Conservation (phyloP, 2,329 filamentous ascomycete genomes). For the Exophiala spinifera region DNA sequence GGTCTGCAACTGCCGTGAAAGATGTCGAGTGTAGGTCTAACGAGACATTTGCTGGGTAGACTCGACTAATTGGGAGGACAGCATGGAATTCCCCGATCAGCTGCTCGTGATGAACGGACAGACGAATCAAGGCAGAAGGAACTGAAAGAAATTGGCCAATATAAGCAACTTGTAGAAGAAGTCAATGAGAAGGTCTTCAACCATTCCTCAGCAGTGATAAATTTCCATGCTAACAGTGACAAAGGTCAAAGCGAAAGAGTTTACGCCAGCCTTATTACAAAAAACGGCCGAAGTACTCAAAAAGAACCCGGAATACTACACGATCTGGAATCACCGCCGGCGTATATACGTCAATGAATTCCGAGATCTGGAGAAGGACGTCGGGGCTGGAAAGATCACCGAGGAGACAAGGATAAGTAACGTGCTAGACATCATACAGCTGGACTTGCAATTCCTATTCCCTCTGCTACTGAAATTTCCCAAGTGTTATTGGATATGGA, state of each 20-base stretch:
- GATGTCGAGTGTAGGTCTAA: neutral
- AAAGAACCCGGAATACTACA: conserved; percentile 50
- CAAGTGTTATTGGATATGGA: conserved; percentile 99
- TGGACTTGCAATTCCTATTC: conserved; percentile 78
- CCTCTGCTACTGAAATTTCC: conserved; percentile 80
- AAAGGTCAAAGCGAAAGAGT: conserved; percentile 41
- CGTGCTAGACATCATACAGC: conserved; percentile 57
- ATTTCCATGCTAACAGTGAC: neutral
- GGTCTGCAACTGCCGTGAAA: neutral
- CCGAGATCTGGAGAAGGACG: conserved; percentile 20
- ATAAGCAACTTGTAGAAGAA: conserved; percentile 66
- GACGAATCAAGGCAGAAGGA: conserved; percentile 70
- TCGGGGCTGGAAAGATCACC: conserved; percentile 27
- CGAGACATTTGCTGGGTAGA: neutral
- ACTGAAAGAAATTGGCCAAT: conserved; percentile 70
- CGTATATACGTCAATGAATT: conserved; percentile 45
- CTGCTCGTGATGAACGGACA: conserved; percentile 57
- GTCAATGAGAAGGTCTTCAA: conserved; percentile 62
- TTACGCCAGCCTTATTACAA: conserved; percentile 42
- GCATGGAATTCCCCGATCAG: conserved; percentile 79
- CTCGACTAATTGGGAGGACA: conserved; percentile 37
- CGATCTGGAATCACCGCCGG: conserved; percentile 58
- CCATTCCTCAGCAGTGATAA: neutral
- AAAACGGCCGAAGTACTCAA: conserved; percentile 44
- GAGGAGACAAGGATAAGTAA: conserved; percentile 33